Conservation (phyloP, 306 rosid genomes). For the Mimosa bimucronata region DNA sequence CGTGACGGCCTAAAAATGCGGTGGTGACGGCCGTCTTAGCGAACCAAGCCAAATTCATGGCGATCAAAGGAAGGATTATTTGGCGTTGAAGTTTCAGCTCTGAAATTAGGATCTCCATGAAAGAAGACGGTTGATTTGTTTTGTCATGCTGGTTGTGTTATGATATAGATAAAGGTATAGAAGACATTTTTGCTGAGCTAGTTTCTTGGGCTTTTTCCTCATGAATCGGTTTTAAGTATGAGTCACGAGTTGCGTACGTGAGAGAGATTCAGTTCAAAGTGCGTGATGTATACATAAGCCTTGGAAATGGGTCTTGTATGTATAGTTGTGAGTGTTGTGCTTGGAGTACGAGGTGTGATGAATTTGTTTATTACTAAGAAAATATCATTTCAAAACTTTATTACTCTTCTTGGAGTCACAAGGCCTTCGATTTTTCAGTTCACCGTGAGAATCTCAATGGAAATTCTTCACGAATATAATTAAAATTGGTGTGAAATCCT, state of each 20-base stretch:
- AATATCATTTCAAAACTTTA: background rate
- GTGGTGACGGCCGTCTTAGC: slow-evolving; percentile 75
- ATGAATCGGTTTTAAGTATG: slow-evolving; percentile 12
- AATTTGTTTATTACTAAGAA: background rate
- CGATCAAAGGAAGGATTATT: slow-evolving; percentile 69
- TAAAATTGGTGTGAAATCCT: background rate
- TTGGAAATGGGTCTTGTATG: background rate
- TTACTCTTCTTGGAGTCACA: background rate
- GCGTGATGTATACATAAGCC: too few species aligned
- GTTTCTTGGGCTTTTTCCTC: slow-evolving; percentile 10
- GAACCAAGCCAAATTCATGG: slow-evolving; percentile 83
- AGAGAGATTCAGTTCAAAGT: background rate
- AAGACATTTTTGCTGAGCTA: slow-evolving; percentile 48
- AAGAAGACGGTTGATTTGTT: slow-evolving; percentile 21
- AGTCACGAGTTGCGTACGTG: slow-evolving; percentile 57
- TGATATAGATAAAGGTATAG: slow-evolving; percentile 39
- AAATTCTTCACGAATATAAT: background rate
- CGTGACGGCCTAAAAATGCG: slow-evolving; percentile 72
- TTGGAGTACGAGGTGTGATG: background rate
- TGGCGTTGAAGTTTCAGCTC: slow-evolving; percentile 65
- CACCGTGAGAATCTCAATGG: background rate
- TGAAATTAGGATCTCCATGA: slow-evolving; percentile 30
- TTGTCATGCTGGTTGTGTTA: slow-evolving; percentile 40
- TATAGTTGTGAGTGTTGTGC: background rate
- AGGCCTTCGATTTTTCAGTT: background rate